Conservation (phyloP, 139 green algal genomes). For the Chlamydomonas asymmetrica region DNA sequence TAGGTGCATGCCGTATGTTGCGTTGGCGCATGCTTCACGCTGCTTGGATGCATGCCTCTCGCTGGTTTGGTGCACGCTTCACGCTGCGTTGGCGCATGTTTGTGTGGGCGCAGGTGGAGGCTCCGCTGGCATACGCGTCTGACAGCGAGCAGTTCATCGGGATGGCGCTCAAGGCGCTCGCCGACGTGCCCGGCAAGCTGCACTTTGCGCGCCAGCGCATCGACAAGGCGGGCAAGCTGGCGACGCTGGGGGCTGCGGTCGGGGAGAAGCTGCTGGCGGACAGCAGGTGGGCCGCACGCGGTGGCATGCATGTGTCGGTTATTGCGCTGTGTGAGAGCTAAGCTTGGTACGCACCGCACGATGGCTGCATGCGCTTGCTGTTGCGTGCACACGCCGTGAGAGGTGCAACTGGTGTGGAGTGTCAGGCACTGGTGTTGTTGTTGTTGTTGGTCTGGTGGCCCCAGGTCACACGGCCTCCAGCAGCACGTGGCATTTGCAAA, state of each 20-base stretch:
- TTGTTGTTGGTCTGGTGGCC: too few relatives aligned
- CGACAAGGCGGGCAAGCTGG: constrained; percentile 39
- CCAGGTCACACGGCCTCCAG: too few relatives aligned
- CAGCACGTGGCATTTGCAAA: too few relatives aligned
- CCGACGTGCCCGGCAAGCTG: constrained; percentile 41
- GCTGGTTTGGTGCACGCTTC: background rate
- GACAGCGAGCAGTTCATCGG: constrained; percentile 27
- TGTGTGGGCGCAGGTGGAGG: background rate
- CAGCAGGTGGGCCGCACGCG: constrained; percentile 11
- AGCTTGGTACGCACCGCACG: too few relatives aligned
- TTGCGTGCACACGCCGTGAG: too few relatives aligned
- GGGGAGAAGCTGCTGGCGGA: constrained; percentile 17
- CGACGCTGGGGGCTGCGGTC: constrained; percentile 17
- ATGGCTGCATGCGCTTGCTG: too few relatives aligned
- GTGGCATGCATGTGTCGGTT: too few relatives aligned
- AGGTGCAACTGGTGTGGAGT: too few relatives aligned
- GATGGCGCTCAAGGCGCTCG: constrained; percentile 33
- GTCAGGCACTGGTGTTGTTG: too few relatives aligned
- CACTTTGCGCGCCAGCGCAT: constrained; percentile 41
- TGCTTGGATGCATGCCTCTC: background rate
- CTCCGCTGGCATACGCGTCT: constrained; percentile 24
- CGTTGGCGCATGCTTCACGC: too few relatives aligned
- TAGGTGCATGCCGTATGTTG: too few relatives aligned
- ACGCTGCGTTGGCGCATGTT: background rate
- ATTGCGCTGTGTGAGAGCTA: too few relatives aligned